A percentile compares a stretch with the other conserved stretches of the same genome.
Evolutionary conservation across 352 stramenopile species (phyloP).

Genomic region (Phytophthora sansomeana): DNA sequence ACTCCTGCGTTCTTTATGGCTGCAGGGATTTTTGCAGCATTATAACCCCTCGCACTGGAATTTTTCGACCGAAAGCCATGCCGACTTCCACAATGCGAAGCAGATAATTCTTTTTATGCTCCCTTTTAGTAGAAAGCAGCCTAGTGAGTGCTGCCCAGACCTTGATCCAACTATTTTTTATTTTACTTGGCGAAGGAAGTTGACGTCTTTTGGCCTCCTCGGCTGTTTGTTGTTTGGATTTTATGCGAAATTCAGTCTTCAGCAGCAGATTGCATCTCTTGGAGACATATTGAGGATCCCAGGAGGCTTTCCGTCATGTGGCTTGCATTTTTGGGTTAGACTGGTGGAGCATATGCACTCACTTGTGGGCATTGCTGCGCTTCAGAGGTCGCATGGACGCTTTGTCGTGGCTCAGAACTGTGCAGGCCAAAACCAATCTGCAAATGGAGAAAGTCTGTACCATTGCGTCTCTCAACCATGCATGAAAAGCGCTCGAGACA

Average conservation of each 20-base stretch:
- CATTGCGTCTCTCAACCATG: constrained; percentile 12
- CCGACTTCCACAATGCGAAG: too few species aligned
- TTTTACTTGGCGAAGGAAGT: too few species aligned
- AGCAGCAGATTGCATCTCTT: background rate
- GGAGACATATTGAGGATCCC: background rate
- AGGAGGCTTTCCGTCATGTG: background rate
- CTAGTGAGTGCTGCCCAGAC: too few species aligned
- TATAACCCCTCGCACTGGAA: too few species aligned
- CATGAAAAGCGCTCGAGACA: background rate
- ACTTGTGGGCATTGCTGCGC: constrained; percentile 13
- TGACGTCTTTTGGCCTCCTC: background rate
- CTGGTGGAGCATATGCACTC: constrained; percentile 18
- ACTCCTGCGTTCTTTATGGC: background rate
- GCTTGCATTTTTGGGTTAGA: background rate
- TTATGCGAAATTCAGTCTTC: background rate
- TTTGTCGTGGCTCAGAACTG: constrained; percentile 9
- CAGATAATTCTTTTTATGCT: too few species aligned
- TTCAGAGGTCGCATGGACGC: constrained; percentile 10
- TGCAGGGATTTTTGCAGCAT: background rate
- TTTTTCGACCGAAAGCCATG: too few species aligned
- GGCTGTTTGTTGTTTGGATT: background rate
- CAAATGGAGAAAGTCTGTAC: constrained; percentile 16
- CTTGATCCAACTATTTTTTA: too few species aligned
- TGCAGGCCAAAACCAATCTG: constrained; percentile 8
- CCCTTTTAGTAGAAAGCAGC: too few species aligned